These are phyloP conservation scores for Ceratocystis colombiana DNA, from an alignment of 2,329 filamentous ascomycete species.

Conservation along the genomic window DNA sequence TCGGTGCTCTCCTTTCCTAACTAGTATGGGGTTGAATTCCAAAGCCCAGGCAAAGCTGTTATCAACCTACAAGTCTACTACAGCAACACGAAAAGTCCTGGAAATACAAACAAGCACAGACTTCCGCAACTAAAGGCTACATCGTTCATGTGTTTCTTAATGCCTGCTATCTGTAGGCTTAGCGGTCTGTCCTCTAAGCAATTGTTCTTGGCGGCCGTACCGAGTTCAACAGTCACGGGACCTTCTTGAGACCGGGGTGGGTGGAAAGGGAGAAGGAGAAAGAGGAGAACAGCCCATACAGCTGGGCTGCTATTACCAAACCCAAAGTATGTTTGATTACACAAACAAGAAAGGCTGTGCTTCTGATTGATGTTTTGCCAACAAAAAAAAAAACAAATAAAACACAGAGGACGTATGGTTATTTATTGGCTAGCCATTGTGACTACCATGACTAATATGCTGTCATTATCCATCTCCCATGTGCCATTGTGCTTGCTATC, in stretches of 20 bases:
- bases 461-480: neutral
- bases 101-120: neutral
- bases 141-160: neutral
- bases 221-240: neutral
- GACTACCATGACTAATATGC: neutral
- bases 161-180: neutral
- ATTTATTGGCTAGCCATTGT: too few species aligned
- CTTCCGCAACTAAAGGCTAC: neutral
- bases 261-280: neutral
- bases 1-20: neutral
- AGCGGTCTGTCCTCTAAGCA: neutral
- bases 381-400: too few species aligned
- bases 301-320: neutral
- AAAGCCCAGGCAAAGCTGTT: neutral
- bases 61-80: neutral
- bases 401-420: too few species aligned
- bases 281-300: neutral
- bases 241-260: neutral
- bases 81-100: neutral
- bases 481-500: conserved; percentile 1
- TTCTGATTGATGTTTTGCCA: too few species aligned
- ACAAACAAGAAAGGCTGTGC: neutral
- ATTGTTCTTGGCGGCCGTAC: neutral
- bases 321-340: neutral
- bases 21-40: neutral